phyloP scores from a whole-genome alignment of 2,329 filamentous ascomycete species.

The Trichophyton mentagrophytes region DNA sequence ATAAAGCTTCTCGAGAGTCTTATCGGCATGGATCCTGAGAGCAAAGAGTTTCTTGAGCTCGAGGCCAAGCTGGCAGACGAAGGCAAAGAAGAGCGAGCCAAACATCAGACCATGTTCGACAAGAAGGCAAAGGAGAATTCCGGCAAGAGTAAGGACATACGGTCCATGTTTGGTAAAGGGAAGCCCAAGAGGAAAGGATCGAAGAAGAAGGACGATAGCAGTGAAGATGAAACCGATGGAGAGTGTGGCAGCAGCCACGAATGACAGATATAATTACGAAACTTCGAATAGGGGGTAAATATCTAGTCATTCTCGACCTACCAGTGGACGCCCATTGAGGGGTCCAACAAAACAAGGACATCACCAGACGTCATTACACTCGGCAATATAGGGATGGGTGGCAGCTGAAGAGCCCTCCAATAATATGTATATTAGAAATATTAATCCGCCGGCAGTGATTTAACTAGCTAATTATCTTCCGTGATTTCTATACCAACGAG shows the following conservation, averaged over 20 bases:
- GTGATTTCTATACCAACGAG: not conserved
- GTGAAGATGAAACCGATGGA: constrained; percentile 6
- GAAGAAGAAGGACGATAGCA: constrained; percentile 7
- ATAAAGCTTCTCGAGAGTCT: constrained; percentile 88
- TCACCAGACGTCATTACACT: no score
- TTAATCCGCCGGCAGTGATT: no score
- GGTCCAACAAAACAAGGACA: no score
- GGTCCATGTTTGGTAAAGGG: constrained; percentile 23
- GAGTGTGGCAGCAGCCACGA: not conserved
- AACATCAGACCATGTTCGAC: constrained; percentile 66
- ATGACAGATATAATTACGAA: not conserved
- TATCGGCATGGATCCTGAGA: constrained; percentile 67
- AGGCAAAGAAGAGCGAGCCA: constrained; percentile 59
- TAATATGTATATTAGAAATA: no score
- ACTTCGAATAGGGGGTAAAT: no score
- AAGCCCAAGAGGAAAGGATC: constrained; percentile 24
- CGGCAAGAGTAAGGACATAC: constrained; percentile 34
- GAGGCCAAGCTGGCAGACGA: constrained; percentile 53
- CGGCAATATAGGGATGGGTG: no score
- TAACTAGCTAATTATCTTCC: no score
- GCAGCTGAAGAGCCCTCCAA: no score
- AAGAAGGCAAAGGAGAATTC: constrained; percentile 48
- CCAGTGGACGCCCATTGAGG: no score
- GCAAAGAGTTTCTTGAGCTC: constrained; percentile 55
- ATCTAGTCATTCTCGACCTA: no score